phyloP scores from a whole-genome alignment of 176 grass and related monocot genomes.

The Aegilops longissima region DNA sequence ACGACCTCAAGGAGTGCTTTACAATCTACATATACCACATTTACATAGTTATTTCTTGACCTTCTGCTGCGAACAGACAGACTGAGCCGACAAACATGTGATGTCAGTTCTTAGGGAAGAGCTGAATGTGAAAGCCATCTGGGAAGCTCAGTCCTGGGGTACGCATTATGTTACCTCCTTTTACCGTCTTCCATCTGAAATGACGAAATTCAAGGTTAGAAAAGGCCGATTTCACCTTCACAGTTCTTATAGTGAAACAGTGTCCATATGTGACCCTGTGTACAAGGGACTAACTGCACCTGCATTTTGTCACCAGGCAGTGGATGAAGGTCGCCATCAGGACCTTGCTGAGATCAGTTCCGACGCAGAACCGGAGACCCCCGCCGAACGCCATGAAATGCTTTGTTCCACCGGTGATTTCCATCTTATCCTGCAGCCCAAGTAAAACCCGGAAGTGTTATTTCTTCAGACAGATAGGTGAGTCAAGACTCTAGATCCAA shows the following conservation, averaged over 20 bases:
- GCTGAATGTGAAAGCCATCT: conserved; percentile 63
- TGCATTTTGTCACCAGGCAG: conserved; percentile 76
- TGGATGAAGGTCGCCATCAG: conserved; percentile 84
- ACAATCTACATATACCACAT: conserved; percentile 18
- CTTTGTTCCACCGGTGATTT: conserved; percentile 58
- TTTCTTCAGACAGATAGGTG: conserved; percentile 12
- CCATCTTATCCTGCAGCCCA: conserved; percentile 41
- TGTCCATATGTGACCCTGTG: neutral
- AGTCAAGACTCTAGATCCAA: neutral
- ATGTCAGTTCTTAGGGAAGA: conserved; percentile 57
- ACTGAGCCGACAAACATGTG: neutral
- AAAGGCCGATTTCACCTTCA: neutral
- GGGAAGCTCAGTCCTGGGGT: conserved; percentile 68
- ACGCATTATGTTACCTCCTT: conserved; percentile 78
- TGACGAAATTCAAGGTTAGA: neutral
- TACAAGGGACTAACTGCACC: conserved; percentile 34
- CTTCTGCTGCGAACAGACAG: neutral
- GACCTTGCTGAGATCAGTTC: conserved; percentile 65
- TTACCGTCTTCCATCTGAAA: conserved; percentile 57
- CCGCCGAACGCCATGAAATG: conserved; percentile 83
- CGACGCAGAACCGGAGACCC: conserved; percentile 72
- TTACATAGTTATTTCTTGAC: conserved; percentile 26
- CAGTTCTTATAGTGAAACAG: neutral
- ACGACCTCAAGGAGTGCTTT: conserved; percentile 24
- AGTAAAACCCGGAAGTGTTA: neutral